These are phyloP conservation scores for Mycena floridula DNA, from an alignment of 768 basidiomycete genomes.

Conservation along the genomic window DNA sequence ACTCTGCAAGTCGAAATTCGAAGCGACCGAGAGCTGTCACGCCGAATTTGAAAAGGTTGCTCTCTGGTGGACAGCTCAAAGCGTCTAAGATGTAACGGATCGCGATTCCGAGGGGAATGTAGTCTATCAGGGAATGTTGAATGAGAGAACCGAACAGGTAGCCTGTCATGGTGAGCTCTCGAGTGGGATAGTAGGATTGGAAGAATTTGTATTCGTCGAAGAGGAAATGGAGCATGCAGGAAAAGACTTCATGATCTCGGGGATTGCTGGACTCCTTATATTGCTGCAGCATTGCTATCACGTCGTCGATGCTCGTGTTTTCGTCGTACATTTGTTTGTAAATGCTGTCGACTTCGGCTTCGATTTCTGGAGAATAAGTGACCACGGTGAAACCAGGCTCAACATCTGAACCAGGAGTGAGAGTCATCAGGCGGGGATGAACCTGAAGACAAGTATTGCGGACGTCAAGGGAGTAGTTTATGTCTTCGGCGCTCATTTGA, in stretches of 20 bases:
- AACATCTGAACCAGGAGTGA: conserved; percentile 76
- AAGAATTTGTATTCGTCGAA: conserved; percentile 99
- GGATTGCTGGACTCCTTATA: conserved; percentile 78
- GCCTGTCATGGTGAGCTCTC: conserved; percentile 93
- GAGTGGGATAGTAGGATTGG: conserved; percentile 90
- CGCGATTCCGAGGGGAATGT: conserved; percentile 91
- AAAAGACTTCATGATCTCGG: conserved; percentile 93
- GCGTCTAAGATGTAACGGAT: conserved; percentile 96
- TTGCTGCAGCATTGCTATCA: conserved; percentile 81
- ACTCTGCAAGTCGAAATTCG: conserved; percentile 81
- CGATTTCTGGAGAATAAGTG: conserved; percentile 82
- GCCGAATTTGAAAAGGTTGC: conserved; percentile 94
- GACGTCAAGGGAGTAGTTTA: conserved; percentile 84
- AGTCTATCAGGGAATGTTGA: conserved; percentile 87
- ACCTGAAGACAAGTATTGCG: conserved; percentile 91
- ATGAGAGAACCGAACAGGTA: conserved; percentile 96
- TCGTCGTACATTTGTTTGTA: conserved; percentile 99
- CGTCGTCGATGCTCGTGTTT: conserved; percentile 90
- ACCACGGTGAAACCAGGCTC: conserved; percentile 92
- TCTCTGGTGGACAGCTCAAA: conserved; percentile 82
- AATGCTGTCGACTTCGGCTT: conserved; percentile 89
- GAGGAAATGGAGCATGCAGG: conserved; percentile 99
- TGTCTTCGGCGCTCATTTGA: conserved; percentile 70
- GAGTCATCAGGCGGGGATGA: conserved; percentile 93
- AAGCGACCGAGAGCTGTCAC: conserved; percentile 86